Evolutionary conservation across 352 stramenopile species (phyloP), one percentile per base, ranked within the genome.

Genomic region (Pythium aquatile): DNA sequence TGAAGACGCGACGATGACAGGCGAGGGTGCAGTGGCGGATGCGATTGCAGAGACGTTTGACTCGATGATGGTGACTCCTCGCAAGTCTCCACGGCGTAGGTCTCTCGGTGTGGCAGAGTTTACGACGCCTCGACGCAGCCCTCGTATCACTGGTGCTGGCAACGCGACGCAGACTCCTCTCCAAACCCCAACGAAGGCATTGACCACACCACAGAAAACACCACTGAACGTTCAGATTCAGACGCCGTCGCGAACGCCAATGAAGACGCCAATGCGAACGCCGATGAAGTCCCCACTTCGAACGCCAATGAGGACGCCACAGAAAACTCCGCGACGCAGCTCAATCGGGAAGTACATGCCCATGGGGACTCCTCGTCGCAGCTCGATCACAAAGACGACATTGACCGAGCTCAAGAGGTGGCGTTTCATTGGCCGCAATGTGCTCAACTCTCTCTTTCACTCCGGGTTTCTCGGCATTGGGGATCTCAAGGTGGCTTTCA

Each of bases 401-500:
- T 28, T 59, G 17, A 33, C 37, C 13, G 62, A 68, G 44, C 33
- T 68, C 46, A 70, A 66, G 58, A 40, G 56, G n/a, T 62, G 55
- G 64, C 51, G 42, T 14, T 35, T 70, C 49, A 54, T 62, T 30
- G 52, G 40, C 20, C 66, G 49, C 2, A 58, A 51, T 16, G 55
- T 68, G 16, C 30, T 75, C 3, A 55, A 46, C 14, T 35, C 47
- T 1, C 9, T 75, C 8, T 72, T 75, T 35, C 39, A 54, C 20
- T 70, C 69, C 3, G 58, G 59, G 1, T 75, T 70, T 30, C 32
- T 75, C 8, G 26, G 33, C 33, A 20, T 66, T 13, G 16, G 24
- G 13, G 64, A 75, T 35, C 42, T 75, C 32, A 66, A 72, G 35
- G 47, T 39, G n/a, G 46, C 46, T 3, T 66, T 72, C 52, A 44